A percentile compares a stretch with the other conserved stretches of the same genome.
phyloP scores from a whole-genome alignment of 345 rosid species.

The Litchi chinensis region DNA sequence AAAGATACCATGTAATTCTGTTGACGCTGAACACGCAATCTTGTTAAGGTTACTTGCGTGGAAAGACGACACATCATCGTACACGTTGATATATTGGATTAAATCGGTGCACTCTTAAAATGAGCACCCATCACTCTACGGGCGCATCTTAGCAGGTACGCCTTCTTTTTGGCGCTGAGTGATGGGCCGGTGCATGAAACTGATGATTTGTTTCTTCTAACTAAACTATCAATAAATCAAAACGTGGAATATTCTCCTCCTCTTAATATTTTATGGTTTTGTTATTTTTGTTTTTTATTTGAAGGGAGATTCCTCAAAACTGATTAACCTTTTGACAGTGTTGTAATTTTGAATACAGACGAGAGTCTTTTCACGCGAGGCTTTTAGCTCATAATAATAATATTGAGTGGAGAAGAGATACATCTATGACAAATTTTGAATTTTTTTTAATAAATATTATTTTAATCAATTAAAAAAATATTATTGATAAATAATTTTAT shows the following conservation, averaged over 20 bases:
- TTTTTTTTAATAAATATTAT: too few relatives aligned
- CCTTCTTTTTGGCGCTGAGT: not conserved
- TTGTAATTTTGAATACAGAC: too few relatives aligned
- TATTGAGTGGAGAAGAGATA: too few relatives aligned
- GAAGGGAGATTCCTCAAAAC: too few relatives aligned
- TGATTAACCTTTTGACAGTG: too few relatives aligned
- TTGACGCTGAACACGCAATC: not conserved
- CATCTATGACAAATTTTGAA: too few relatives aligned
- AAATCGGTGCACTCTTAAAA: not conserved
- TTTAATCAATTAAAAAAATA: too few relatives aligned
- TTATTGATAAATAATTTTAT: too few relatives aligned
- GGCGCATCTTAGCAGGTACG: conserved; percentile 7
- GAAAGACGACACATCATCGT: not conserved
- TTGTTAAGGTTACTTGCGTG: not conserved
- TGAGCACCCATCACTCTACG: not conserved
- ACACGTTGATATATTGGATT: not conserved
- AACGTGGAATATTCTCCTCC: conserved; percentile 8
- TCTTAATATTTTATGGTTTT: not conserved
- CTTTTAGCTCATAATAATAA: too few relatives aligned
- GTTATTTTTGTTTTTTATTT: not conserved
- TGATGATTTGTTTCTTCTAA: conserved; percentile 9
- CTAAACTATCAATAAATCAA: not conserved
- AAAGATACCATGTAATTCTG: not conserved
- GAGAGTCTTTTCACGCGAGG: too few relatives aligned
- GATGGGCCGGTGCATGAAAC: conserved; percentile 12